phyloP scores from a whole-genome alignment of 2,329 filamentous ascomycete genomes.

The Cladosporium austrohemisphaericum region DNA sequence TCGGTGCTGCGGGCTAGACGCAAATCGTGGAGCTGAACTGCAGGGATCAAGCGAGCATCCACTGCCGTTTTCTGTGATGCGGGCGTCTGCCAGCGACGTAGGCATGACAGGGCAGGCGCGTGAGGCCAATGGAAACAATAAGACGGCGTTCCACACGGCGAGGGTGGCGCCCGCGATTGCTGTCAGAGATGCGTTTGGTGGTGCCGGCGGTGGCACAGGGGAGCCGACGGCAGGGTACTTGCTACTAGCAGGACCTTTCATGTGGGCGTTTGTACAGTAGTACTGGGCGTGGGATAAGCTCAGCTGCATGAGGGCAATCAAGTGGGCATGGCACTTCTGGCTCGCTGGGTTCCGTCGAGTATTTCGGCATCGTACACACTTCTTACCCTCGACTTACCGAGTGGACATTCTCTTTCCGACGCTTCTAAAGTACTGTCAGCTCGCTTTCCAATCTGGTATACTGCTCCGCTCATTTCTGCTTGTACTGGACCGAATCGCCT shows the following conservation, averaged over 20 bases:
- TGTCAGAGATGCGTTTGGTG: slow-evolving; percentile 9
- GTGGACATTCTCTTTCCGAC: too few species aligned
- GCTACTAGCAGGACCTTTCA: too few species aligned
- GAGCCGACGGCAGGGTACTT: slow-evolving; percentile 10
- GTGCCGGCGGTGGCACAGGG: slow-evolving; percentile 9
- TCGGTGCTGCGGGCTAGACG: slow-evolving; percentile 5
- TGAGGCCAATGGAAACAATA: background rate
- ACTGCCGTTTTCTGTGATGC: background rate
- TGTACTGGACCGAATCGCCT: too few species aligned
- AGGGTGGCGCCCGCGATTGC: slow-evolving; percentile 2
- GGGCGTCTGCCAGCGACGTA: slow-evolving; percentile 1
- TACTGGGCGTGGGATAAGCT: background rate
- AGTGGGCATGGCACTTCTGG: background rate
- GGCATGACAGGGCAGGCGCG: background rate
- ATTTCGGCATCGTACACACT: background rate
- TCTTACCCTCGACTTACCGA: background rate
- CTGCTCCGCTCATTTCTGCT: too few species aligned
- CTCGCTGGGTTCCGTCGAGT: background rate
- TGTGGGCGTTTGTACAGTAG: slow-evolving; percentile 6
- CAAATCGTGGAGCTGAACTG: slow-evolving; percentile 9
- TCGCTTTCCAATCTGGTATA: too few species aligned
- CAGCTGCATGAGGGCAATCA: too few species aligned
- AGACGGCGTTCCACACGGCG: background rate
- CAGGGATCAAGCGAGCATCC: slow-evolving; percentile 8
- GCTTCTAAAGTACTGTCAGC: too few species aligned